Conservation (phyloP, 2,329 filamentous ascomycete genomes). For the Neofusicoccum kwambonambiense region DNA sequence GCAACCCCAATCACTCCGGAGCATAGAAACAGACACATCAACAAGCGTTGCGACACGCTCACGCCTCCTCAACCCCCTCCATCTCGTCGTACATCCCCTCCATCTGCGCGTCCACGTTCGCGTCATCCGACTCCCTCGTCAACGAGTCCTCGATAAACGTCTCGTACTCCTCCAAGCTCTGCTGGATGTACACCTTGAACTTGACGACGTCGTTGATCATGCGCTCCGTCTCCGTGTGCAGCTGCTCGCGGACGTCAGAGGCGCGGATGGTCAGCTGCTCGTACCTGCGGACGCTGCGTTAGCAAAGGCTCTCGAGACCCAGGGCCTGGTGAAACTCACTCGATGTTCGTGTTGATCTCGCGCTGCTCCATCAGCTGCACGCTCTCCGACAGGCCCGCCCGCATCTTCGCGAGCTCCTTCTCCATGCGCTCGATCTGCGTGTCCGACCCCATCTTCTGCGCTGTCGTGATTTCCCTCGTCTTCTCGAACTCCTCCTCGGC, state of each 20-base stretch:
- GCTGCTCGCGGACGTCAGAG: constrained; percentile 83
- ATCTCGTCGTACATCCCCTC: constrained; percentile 30
- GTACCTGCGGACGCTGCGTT: constrained; percentile 57
- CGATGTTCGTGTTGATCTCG: constrained; percentile 95
- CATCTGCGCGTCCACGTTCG: constrained; percentile 38
- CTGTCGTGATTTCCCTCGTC: constrained; percentile 80
- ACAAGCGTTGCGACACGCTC: background rate
- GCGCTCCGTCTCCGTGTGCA: constrained; percentile 95
- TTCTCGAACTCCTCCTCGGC: constrained; percentile 94
- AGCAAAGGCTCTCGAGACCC: background rate
- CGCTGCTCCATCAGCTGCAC: constrained; percentile 90
- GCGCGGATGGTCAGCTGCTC: constrained; percentile 87
- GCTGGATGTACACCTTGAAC: constrained; percentile 97
- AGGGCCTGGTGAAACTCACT: constrained; percentile 55
- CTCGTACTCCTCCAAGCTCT: constrained; percentile 89
- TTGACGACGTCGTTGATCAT: constrained; percentile 97
- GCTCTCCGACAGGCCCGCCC: constrained; percentile 76
- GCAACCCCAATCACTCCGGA: background rate
- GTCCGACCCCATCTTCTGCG: constrained; percentile 84
- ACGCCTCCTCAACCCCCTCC: constrained; percentile 19
- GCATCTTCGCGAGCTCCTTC: constrained; percentile 94
- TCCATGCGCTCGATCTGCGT: constrained; percentile 98
- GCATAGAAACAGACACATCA: background rate
- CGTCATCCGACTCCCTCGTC: constrained; percentile 59
- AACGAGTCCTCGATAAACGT: constrained; percentile 92